phyloP scores from a whole-genome alignment of 2,329 filamentous ascomycete species.

The Xylariaceae sp. region DNA sequence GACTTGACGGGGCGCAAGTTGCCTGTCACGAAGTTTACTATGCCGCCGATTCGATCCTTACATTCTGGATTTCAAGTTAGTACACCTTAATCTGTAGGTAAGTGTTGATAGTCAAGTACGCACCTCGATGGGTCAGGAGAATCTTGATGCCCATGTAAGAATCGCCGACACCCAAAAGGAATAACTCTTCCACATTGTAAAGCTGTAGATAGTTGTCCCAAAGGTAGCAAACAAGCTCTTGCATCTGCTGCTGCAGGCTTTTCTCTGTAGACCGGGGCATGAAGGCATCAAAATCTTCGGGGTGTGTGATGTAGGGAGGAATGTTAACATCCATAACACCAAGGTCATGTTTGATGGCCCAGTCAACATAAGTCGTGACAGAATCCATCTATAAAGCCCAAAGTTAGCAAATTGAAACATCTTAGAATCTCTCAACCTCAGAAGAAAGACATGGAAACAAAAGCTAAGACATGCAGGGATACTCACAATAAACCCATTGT shows the following conservation, averaged over 20 bases:
- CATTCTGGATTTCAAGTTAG: slow-evolving; percentile 43
- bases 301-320: slow-evolving; percentile 66
- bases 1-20: slow-evolving; percentile 72
- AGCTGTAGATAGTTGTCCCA: slow-evolving; percentile 97
- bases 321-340: slow-evolving; percentile 90
- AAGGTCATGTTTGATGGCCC: slow-evolving; percentile 71
- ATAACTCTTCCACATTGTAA: slow-evolving; percentile 66
- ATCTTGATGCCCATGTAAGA: slow-evolving; percentile 80
- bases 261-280: slow-evolving; percentile 42
- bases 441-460: not conserved
- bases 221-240: slow-evolving; percentile 75
- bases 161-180: slow-evolving; percentile 84
- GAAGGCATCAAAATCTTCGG: slow-evolving; percentile 50
- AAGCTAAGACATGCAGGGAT: not conserved
- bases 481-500: slow-evolving; percentile 83
- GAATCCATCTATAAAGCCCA: slow-evolving; percentile 63
- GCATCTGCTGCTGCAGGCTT: slow-evolving; percentile 53
- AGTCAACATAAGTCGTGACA: slow-evolving; percentile 74
- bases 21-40: slow-evolving; percentile 78
- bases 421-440: not conserved
- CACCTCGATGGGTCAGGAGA: slow-evolving; percentile 72
- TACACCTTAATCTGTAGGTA: not conserved
- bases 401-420: slow-evolving; percentile 17
- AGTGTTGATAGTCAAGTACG: slow-evolving; percentile 12
- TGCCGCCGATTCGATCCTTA: slow-evolving; percentile 61